Base-by-base conservation (phyloP, 2,329 filamentous ascomycete genomes). In the Sordariomycetes sp. region DNA sequence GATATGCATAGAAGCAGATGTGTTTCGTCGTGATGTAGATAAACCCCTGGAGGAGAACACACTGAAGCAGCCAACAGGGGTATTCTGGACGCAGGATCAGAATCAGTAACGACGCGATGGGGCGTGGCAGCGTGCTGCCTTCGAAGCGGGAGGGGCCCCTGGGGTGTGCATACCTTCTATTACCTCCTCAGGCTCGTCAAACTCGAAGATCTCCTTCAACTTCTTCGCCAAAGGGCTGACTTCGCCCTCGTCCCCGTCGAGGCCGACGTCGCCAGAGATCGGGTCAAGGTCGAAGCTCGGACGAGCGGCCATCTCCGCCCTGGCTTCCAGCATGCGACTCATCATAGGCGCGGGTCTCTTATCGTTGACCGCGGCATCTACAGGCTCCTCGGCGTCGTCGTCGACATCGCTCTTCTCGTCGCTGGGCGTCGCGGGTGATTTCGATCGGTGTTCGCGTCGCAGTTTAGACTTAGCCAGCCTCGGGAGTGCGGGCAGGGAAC, bases 1-100 rank as follows among this genome's bases (percentile, higher is more conserved):
- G 80, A 69, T 97, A 97, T 46, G 94, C 91, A 69, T 97, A 97
- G 70, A 97, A 99, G 73, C 92, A 97, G 61, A 97, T 88, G 69
- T 99, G 94, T 65, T 87, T 88, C 61, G 88, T 79, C 0, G 94
- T 97, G 67, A 99, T 89, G 73, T 97, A 97, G 80, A 99, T 87
- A 69, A 94, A 97, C 6, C 94, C 94, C 68, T 97, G 91, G 10
- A 97, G 79, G 34, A 97, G 76, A 52, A 96, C 90, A 67, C 88
- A 96, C 69, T 97, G 91, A 37, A 97, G 75, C 46, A 97, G 76
- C 86, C 90, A 97, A 73, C 93, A 97, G 10, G 91, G 89, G 69
- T 95, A 97, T 75, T 97, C 93, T 83, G 70, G 54, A 32, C 18
- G 59, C 68, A 60, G 63, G 62, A 55, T 46, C 56, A 55, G 5